These are phyloP conservation scores for Clavariopsis aquatica DNA, from an alignment of 495 filamentous ascomycete genomes.

Conservation along the genomic window DNA sequence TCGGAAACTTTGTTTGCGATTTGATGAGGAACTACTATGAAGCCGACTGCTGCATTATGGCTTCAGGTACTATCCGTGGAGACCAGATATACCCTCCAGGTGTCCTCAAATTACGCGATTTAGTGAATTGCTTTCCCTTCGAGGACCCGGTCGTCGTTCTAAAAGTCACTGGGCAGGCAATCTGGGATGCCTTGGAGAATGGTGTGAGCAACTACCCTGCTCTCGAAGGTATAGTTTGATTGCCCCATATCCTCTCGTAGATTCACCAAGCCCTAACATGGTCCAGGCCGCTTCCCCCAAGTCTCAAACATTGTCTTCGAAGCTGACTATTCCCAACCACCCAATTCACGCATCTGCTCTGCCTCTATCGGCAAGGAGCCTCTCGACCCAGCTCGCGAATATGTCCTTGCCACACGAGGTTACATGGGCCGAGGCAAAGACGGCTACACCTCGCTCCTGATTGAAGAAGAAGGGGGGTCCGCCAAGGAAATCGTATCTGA, in stretches of 20 bases:
- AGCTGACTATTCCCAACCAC: constrained; percentile 62
- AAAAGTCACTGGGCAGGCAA: constrained; percentile 62
- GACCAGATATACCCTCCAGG: constrained; percentile 87
- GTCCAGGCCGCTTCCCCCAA: constrained; percentile 65
- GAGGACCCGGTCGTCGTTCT: constrained; percentile 87
- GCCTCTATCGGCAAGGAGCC: constrained; percentile 61
- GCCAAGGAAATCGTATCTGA: constrained; percentile 78
- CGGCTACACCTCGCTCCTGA: constrained; percentile 72
- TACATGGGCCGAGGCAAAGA: constrained; percentile 90
- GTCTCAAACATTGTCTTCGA: constrained; percentile 76
- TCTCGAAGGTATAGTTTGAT: constrained; percentile 61
- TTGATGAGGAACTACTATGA: constrained; percentile 81
- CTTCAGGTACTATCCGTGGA: constrained; percentile 83
- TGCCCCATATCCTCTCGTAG: neutral
- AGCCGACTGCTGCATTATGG: constrained; percentile 82
- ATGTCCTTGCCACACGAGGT: constrained; percentile 72
- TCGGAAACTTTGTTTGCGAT: constrained; percentile 89
- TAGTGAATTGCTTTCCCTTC: constrained; percentile 73
- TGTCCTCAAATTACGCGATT: constrained; percentile 71
- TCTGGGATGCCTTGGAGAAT: constrained; percentile 80
- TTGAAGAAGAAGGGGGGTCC: constrained; percentile 66
- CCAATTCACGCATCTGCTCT: constrained; percentile 62
- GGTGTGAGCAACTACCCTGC: constrained; percentile 76
- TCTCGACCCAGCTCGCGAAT: constrained; percentile 56
- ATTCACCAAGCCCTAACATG: constrained; percentile 5